phyloP scores from a whole-genome alignment of 2,329 filamentous ascomycete species.

The Cladosporium sp. region DNA sequence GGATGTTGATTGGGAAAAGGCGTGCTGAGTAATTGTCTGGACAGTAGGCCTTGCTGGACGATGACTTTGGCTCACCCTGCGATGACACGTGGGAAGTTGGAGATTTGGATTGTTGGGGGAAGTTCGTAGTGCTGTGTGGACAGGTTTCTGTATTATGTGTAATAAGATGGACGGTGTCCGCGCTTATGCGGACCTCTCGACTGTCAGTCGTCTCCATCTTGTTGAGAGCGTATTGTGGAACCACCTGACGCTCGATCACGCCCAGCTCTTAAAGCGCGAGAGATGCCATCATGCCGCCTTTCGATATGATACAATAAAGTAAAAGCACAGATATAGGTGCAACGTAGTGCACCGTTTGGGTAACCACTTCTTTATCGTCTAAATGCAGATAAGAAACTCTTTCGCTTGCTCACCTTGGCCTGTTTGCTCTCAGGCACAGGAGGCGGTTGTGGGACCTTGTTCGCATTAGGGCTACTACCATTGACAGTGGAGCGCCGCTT shows the following conservation, averaged over 20 bases:
- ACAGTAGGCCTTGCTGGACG: neutral
- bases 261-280: neutral
- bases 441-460: conserved; percentile 16
- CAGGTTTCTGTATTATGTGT: neutral
- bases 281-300: neutral
- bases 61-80: neutral
- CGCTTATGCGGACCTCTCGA: neutral
- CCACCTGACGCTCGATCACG: neutral
- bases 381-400: conserved; percentile 50
- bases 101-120: neutral
- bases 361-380: conserved; percentile 26
- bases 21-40: neutral
- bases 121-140: neutral
- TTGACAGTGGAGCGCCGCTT: conserved; percentile 30
- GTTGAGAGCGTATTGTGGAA: neutral
- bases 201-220: neutral
- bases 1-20: neutral
- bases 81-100: neutral
- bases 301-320: neutral
- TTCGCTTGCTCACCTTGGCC: conserved; percentile 47
- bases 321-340: neutral
- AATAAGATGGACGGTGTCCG: neutral
- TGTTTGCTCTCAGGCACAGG: conserved; percentile 30
- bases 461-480: neutral
- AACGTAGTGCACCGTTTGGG: neutral